Evolutionary conservation across 352 stramenopile species (phyloP).

Genomic region (Globisporangium alternatum): DNA sequence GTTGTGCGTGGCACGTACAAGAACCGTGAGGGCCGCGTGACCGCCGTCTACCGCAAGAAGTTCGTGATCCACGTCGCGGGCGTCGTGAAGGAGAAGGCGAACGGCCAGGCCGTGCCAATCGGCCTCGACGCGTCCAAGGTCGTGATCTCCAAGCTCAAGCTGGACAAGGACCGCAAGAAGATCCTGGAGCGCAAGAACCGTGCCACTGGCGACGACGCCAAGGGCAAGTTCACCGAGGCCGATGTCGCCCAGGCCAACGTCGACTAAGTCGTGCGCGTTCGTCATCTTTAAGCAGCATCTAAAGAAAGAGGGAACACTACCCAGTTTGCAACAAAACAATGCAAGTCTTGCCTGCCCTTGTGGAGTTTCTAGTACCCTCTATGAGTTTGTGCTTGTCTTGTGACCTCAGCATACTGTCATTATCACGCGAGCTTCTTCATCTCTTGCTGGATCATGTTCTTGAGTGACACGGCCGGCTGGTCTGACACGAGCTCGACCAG

Average conservation of each 20-base stretch:
- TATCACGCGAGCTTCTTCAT: constrained; percentile 47
- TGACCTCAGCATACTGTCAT: neutral
- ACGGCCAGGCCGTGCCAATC: constrained; percentile 95
- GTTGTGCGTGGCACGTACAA: constrained; percentile 98
- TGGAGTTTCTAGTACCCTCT: neutral
- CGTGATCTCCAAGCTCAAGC: constrained; percentile 99
- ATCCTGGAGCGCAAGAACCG: constrained; percentile 98
- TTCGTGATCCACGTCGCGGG: constrained; percentile 99
- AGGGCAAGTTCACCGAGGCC: constrained; percentile 90
- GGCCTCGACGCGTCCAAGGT: constrained; percentile 98
- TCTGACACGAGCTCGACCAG: constrained; percentile 76
- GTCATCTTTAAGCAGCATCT: constrained; percentile 13
- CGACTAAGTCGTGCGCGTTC: constrained; percentile 62
- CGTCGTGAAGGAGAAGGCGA: constrained; percentile 98
- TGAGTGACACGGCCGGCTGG: constrained; percentile 53
- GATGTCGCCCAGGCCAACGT: constrained; percentile 88
- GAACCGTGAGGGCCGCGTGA: constrained; percentile 98
- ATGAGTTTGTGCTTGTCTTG: neutral
- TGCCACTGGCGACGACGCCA: constrained; percentile 65
- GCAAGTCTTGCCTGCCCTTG: neutral
- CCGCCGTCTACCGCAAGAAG: constrained; percentile 98
- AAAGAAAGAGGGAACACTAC: constrained; percentile 38
- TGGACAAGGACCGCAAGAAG: constrained; percentile 99
- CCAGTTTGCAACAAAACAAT: constrained; percentile 11
- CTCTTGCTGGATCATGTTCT: constrained; percentile 69